These are phyloP conservation scores for Globisporangium paroecandrum DNA, from an alignment of 352 stramenopile genomes.

Conservation along the genomic window DNA sequence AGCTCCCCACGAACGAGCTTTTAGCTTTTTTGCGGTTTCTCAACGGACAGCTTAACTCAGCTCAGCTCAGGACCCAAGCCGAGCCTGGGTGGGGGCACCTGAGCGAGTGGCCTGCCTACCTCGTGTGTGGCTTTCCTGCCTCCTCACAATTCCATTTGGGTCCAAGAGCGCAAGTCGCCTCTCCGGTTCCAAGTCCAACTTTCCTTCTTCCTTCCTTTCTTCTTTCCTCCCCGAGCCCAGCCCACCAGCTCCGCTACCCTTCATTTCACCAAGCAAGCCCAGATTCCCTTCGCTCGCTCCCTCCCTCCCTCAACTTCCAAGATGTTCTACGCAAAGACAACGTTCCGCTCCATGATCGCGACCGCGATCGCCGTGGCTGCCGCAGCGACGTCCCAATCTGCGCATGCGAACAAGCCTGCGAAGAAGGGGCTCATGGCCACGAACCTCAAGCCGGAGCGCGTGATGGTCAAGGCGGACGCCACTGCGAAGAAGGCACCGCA, in stretches of 20 bases:
- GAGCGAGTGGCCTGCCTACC: not conserved
- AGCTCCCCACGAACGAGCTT: not conserved
- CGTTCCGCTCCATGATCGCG: constrained; percentile 13
- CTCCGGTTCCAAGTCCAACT: constrained; percentile 4
- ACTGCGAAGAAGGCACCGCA: constrained; percentile 3
- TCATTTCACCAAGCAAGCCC: constrained; percentile 1
- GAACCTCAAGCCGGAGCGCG: constrained; percentile 12
- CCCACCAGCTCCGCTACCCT: not conserved
- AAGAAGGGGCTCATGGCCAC: constrained; percentile 16
- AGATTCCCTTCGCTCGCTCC: not conserved
- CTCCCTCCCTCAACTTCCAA: not conserved
- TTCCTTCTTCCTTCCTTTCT: not conserved
- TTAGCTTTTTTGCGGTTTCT: not conserved
- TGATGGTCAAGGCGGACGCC: constrained; percentile 6
- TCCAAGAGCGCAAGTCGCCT: constrained; percentile 5
- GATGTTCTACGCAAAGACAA: constrained; percentile 18
- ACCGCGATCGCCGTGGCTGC: constrained; percentile 9
- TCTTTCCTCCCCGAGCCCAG: not conserved
- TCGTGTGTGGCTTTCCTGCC: not conserved
- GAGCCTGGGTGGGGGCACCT: not conserved
- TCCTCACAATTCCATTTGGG: constrained; percentile 16
- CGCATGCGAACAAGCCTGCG: not conserved
- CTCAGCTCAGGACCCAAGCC: not conserved
- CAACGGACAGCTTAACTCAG: not conserved
- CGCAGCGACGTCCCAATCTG: constrained; percentile 5